Percentiles rank a stretch among this genome's conserved stretches.
These are phyloP conservation scores for Ramalina peruviana DNA, from an alignment of 495 filamentous ascomycete species.

Conservation along the genomic window DNA sequence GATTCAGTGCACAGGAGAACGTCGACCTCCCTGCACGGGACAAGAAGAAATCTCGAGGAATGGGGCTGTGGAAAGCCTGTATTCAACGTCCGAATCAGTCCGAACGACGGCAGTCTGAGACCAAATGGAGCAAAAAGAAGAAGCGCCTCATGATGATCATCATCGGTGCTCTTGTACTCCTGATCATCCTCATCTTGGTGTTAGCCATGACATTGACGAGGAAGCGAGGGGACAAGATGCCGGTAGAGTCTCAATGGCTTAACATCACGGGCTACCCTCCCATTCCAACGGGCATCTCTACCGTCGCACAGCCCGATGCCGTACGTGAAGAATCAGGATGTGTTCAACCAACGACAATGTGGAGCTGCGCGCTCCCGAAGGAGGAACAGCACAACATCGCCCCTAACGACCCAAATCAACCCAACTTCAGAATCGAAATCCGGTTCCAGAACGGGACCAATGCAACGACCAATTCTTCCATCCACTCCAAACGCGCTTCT, in stretches of 20 bases:
- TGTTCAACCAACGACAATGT: conserved; percentile 51
- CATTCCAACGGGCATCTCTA: conserved; percentile 68
- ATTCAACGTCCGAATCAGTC: neutral
- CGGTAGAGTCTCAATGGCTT: conserved; percentile 49
- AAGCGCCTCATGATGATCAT: conserved; percentile 44
- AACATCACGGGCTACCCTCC: conserved; percentile 79
- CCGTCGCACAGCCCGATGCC: conserved; percentile 52
- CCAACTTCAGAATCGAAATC: conserved; percentile 69
- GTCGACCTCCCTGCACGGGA: conserved; percentile 20
- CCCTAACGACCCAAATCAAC: conserved; percentile 48
- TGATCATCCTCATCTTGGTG: conserved; percentile 45
- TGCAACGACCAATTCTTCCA: conserved; percentile 22
- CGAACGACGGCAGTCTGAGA: neutral
- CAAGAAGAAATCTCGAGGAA: conserved; percentile 38
- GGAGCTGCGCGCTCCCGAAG: conserved; percentile 73
- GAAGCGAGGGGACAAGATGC: conserved; percentile 25
- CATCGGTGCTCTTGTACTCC: conserved; percentile 34
- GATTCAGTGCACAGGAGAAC: conserved; percentile 18
- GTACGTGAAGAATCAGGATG: conserved; percentile 46
- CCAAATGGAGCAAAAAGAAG: conserved; percentile 34
- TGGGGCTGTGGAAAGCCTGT: conserved; percentile 47
- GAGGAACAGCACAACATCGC: conserved; percentile 47
- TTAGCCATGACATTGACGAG: conserved; percentile 46
- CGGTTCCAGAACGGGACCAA: conserved; percentile 60
- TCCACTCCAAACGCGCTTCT: conserved; percentile 9